Conservation (phyloP, 176 grass and related monocot species). For the Musa beccarii region DNA sequence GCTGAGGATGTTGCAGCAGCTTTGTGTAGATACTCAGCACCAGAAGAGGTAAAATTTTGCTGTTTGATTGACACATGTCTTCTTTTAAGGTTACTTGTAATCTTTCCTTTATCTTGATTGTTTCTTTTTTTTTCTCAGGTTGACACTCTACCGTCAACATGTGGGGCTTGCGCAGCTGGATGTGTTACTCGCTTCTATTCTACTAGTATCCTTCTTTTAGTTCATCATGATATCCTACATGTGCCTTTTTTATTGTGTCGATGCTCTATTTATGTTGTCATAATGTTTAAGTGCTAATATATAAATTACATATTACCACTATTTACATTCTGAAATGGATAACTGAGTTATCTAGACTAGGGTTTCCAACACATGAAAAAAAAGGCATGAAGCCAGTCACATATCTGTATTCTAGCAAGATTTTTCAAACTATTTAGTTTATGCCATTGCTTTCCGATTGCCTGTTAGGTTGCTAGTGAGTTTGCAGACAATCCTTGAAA, state of each 20-base stretch:
- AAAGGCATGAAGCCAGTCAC: not conserved
- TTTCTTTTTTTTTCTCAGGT: conserved; percentile 52
- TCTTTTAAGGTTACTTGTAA: not conserved
- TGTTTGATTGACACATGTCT: not conserved
- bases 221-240: not conserved
- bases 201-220: conserved; percentile 67
- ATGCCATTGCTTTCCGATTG: not conserved
- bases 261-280: not conserved
- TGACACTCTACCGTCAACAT: conserved; percentile 75
- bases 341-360: no score
- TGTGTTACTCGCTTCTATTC: conserved; percentile 70
- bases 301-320: not conserved
- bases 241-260: not conserved
- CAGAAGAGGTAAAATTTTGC: conserved; percentile 61
- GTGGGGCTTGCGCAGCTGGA: conserved; percentile 62
- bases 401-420: not conserved
- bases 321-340: not conserved
- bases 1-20: conserved; percentile 73
- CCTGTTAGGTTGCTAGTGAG: no score
- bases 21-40: conserved; percentile 74
- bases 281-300: not conserved
- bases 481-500: no score
- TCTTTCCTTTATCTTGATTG: not conserved
- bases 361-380: no score
- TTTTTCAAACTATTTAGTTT: not conserved